Conservation (phyloP, 768 basidiomycete genomes). For the Auriscalpium microsporum region DNA sequence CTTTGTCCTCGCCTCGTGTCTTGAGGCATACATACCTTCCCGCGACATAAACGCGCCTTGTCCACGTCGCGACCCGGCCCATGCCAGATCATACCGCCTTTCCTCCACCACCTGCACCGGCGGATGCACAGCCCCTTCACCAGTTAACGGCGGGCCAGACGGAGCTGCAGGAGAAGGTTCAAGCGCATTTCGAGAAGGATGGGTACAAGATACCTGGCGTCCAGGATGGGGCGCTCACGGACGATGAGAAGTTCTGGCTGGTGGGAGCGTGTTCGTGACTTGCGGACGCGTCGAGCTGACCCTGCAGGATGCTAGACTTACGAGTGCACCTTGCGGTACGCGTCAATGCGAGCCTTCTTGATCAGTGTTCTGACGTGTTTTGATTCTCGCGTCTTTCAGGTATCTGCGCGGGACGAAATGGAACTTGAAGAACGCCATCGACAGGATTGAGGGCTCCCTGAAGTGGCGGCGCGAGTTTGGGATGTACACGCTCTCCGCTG, state of each 20-base stretch:
- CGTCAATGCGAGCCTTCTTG: no score
- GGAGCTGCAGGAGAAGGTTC: constrained; percentile 42
- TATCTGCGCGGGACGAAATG: constrained; percentile 77
- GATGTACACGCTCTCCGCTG: constrained; percentile 55
- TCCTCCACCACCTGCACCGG: constrained; percentile 1
- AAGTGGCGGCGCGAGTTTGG: constrained; percentile 79
- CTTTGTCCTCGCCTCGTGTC: no score
- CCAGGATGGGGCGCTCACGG: constrained; percentile 36
- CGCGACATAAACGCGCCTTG: background rate
- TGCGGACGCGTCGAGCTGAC: background rate
- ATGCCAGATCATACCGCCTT: constrained; percentile 5
- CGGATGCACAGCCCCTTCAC: background rate
- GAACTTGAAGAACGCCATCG: constrained; percentile 48
- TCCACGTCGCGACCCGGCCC: no score
- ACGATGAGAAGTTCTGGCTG: constrained; percentile 74
- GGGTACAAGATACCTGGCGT: constrained; percentile 46
- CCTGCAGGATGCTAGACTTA: constrained; percentile 30
- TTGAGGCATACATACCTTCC: no score
- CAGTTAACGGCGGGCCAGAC: constrained; percentile 37
- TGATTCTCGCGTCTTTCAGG: constrained; percentile 24
- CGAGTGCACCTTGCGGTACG: constrained; percentile 64
- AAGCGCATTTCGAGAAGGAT: constrained; percentile 48
- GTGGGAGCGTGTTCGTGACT: constrained; percentile 19
- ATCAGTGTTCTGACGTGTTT: background rate
- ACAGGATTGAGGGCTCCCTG: constrained; percentile 62